Percentiles rank a stretch among this genome's conserved stretches.
phyloP scores from a whole-genome alignment of 768 basidiomycete genomes.

The Lactarius vividus region DNA sequence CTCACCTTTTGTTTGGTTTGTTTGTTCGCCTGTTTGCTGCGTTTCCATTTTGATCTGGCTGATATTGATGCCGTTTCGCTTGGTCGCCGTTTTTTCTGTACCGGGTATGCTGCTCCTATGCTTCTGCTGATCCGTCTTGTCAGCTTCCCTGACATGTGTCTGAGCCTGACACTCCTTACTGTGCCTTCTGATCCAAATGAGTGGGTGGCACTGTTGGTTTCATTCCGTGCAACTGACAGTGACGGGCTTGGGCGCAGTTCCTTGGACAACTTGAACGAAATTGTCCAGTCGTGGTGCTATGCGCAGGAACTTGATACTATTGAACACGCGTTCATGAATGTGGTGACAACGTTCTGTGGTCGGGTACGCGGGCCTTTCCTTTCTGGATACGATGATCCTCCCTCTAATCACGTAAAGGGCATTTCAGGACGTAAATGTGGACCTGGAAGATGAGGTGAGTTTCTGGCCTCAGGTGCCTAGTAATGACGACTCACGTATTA shows the following conservation, averaged over 20 bases:
- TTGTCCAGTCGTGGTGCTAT: conserved; percentile 31
- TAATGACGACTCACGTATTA: background rate
- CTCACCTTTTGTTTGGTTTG: background rate
- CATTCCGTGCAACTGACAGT: background rate
- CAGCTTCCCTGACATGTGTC: conserved; percentile 29
- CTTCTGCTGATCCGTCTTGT: background rate
- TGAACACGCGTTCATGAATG: conserved; percentile 30
- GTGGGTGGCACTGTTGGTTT: background rate
- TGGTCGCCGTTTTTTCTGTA: too few relatives aligned
- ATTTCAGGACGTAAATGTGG: conserved; percentile 21
- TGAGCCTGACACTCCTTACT: conserved; percentile 26
- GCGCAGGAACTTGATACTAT: conserved; percentile 29
- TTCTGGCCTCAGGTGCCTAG: background rate
- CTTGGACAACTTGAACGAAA: conserved; percentile 26
- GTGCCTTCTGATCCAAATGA: conserved; percentile 20
- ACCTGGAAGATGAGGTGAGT: conserved; percentile 27
- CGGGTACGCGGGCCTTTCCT: conserved; percentile 15
- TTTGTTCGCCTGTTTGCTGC: background rate
- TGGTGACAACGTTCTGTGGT: conserved; percentile 27
- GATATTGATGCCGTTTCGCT: too few relatives aligned
- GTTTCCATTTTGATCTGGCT: background rate
- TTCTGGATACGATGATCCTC: background rate
- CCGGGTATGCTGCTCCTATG: too few relatives aligned
- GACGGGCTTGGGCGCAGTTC: conserved; percentile 3
- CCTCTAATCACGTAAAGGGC: background rate